Evolutionary conservation across 371 early-diverging fungal genomes (phyloP), one percentile per base, ranked within the genome.

Genomic region (Parasitella parasitica): DNA sequence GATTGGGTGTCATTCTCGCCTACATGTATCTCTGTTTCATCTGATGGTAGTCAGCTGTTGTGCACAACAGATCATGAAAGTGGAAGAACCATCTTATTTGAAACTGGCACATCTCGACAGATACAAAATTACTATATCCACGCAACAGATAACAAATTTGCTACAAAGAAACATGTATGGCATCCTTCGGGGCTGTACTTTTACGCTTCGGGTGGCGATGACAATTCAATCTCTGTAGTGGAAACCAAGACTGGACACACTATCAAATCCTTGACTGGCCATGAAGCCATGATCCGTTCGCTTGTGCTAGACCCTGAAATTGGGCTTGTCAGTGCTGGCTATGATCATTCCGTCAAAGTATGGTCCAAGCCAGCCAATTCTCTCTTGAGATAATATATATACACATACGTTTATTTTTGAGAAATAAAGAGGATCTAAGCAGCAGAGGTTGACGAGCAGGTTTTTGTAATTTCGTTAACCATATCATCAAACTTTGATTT

Each of bases 1-100:
- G 84, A 87, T 61, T 91, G 91, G 91, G 87, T 94, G 9, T 90
- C 91, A 0, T 94, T 92, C 64, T 89, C 90, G 1, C 86, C 92
- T 13, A 80, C 87, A 77, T 84, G 87, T 66, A 62, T 94, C 28
- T 73, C 83, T 1, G 71, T 75, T 1, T 82, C 88, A 74, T 46
- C 79, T 49, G 83, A 83, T 48, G 86, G 85, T 6, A 71, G 68
- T 26, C 79, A 86, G 62, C 30, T 92, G 34, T 77, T 90, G 9
- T 80, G 82, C 15, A 86, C 90, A 54, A 94, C 94, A 0, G 90
- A 92, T 58, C 81, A 89, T 52, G 68, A 76, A 5, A 76, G 83
- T 36, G 92, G 91, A 18, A 82, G 90, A n/a, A 77, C 88, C 22
- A 87, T 92, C 39, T 58, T 94, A 15, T 87, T 90, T 61, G 69